Base-by-base conservation (phyloP, 1,284 basidiomycete species). In the Ceratobasidium theobromae region DNA sequence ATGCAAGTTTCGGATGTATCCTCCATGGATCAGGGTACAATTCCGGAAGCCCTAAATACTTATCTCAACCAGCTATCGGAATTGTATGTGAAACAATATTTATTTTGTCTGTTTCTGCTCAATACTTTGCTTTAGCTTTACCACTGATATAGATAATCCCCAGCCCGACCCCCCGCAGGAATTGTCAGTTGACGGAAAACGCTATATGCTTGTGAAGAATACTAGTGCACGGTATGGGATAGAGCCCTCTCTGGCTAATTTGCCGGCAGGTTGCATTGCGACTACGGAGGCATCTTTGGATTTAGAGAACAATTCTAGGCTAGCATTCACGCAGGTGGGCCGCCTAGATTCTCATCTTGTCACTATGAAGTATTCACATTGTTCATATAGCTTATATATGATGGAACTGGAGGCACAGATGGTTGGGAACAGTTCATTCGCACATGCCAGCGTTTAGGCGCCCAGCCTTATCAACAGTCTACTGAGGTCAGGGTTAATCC, bases 141-240 rank as follows among this genome's bases (percentile, higher is more conserved):
- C 49, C 8, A 64, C 60, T 25, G 49, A 64, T 40, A 32, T 21
- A 23, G 60, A 64, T 14, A 53, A 52, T 25, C 49, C 49, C 60
- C 60, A 64, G 27, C 60, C 60, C 33, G 60, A 64, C 14, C 60
- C 60, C 4, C 60, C 60, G 2, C 60, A 64, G 33, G 30, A 23
- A 3, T 45, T 64, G 18, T 41, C 21, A 18, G 16, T 53, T n/a
- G 49, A 53, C 2, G 60, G 28, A 2, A 64, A 32, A 38, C n/a
- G 53, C 14, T 64, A 52, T 28, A 43, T 53, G 4, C 60, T 64
- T 12, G 35, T 52, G 9, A 64, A 43, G 30, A 64, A 64, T 53
- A 64, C 49, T n/a, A 64, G 49, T 21, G 48, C 46, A 6, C 49
- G 48, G 3, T 35, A 30, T 25, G 28, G 48, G 14, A 27, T 28